Evolutionary conservation across 768 basidiomycete genomes (phyloP), one percentile per base, ranked within the genome.

Genomic region (Hypsizygus marmoreus): DNA sequence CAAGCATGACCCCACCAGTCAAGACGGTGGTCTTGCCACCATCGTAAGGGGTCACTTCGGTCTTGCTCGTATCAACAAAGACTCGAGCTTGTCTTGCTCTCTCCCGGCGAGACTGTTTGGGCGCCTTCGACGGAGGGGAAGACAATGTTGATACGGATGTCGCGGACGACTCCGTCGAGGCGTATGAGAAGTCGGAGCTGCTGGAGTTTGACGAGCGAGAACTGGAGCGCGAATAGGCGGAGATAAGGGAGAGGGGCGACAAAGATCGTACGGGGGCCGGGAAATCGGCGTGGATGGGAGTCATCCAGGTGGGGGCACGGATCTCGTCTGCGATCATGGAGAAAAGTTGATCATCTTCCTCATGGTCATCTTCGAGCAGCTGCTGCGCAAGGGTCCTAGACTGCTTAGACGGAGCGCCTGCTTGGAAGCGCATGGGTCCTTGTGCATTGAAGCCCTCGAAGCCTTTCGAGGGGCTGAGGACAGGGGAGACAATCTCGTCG

Each of bases 1-100:
- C 88, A 50, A 91, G 85, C 89, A 91, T 91, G 54, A 91, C 88
- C 53, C 88, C 89, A 45, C 89, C 89, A 2, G 88, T 90, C 56
- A 91, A 80, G 39, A 91, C 88, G 22, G 88, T 90, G 42, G 89
- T 91, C 77, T 89, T 90, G 53, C 89, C 89, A 45, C 88, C 88
- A 55, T 91, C 88, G 57, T 91, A 91, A 57, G 86, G 86, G 36
- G 88, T 91, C 51, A 91, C 86, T 34, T 86, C 86, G 43, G 68
- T 89, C 74, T 84, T 91, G 59, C 82, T 68, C 16, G 74, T 79
- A 65, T 91, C 89, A 43, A 91, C 65, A 60, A 77, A 89, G 55
- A 91, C 85, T 51, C 80, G 81, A 17, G 78, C 77, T 62, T 84
- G 83, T 51, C 83, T 76, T 7, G 80, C 79, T 39, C 76, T 77